Conservation (phyloP, 2,329 filamentous ascomycete species). For the Fusarium verticillioides region DNA sequence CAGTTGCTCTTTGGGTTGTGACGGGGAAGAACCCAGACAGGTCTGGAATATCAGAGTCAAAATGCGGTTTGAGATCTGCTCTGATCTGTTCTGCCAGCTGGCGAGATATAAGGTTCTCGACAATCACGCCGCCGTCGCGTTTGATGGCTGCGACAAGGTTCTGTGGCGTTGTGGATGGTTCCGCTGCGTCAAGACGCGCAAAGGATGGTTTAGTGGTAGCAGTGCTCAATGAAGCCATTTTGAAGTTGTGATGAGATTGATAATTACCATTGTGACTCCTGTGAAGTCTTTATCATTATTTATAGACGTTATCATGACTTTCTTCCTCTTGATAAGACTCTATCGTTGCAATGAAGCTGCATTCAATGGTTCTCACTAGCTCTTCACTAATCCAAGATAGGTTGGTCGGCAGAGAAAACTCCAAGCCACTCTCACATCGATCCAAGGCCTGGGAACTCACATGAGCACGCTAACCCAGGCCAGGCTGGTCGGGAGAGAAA, state of each 20-base stretch:
- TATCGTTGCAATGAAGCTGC: no score
- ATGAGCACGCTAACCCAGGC: neutral
- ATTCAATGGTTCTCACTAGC: neutral
- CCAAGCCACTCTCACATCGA: neutral
- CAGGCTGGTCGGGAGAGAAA: neutral
- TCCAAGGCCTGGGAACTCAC: neutral
- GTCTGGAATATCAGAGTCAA: constrained; percentile 51
- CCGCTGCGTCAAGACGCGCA: constrained; percentile 1
- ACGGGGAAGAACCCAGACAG: constrained; percentile 53
- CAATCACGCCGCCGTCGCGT: constrained; percentile 51
- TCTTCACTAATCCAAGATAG: neutral
- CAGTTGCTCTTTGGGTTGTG: constrained; percentile 54
- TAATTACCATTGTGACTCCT: accelerated
- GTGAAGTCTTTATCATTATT: neutral
- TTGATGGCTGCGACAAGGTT: constrained; percentile 17
- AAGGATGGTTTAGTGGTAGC: neutral
- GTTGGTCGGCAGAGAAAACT: constrained; percentile 4
- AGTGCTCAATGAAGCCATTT: neutral
- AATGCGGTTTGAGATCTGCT: constrained; percentile 51
- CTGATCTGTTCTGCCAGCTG: constrained; percentile 50
- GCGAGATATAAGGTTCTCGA: constrained; percentile 49
- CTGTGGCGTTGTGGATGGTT: constrained; percentile 2
- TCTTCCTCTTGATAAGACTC: neutral
- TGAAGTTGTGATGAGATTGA: neutral
- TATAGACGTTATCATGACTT: neutral